phyloP scores from a whole-genome alignment of 257 asterid genomes.

The Eucommia ulmoides region DNA sequence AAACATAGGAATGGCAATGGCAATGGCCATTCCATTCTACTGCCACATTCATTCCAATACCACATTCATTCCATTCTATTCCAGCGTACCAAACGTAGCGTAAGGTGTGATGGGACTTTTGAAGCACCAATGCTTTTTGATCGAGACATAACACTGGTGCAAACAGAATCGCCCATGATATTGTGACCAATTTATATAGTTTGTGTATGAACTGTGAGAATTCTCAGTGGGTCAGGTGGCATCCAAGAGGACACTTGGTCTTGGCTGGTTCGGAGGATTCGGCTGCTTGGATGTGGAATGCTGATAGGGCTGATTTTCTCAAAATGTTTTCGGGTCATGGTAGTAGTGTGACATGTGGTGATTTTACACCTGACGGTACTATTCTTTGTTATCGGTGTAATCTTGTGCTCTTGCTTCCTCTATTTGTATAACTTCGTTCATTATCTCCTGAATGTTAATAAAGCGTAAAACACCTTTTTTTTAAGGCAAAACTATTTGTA shows the following conservation, averaged over 20 bases:
- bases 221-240: slow-evolving; percentile 92
- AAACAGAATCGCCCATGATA: too few species aligned
- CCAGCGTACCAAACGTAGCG: too few species aligned
- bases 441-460: neutral
- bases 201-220: slow-evolving; percentile 13
- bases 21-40: too few species aligned
- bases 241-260: slow-evolving; percentile 72
- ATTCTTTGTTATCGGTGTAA: slow-evolving; percentile 4
- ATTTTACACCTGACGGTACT: slow-evolving; percentile 92
- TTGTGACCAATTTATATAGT: neutral
- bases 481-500: slow-evolving; percentile 68
- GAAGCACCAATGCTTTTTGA: too few species aligned
- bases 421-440: neutral
- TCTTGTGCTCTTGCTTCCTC: slow-evolving; percentile 1
- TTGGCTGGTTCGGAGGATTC: slow-evolving; percentile 97
- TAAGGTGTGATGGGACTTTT: too few species aligned
- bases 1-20: too few species aligned
- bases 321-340: slow-evolving; percentile 60
- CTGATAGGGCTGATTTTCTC: slow-evolving; percentile 51
- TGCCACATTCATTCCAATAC: too few species aligned
- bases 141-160: too few species aligned
- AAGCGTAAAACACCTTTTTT: slow-evolving; percentile 1
- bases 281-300: slow-evolving; percentile 85
- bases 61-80: too few species aligned
- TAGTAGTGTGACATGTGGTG: slow-evolving; percentile 74